Conservation (phyloP, 2,329 filamentous ascomycete species). For the Claviceps spartinae region DNA sequence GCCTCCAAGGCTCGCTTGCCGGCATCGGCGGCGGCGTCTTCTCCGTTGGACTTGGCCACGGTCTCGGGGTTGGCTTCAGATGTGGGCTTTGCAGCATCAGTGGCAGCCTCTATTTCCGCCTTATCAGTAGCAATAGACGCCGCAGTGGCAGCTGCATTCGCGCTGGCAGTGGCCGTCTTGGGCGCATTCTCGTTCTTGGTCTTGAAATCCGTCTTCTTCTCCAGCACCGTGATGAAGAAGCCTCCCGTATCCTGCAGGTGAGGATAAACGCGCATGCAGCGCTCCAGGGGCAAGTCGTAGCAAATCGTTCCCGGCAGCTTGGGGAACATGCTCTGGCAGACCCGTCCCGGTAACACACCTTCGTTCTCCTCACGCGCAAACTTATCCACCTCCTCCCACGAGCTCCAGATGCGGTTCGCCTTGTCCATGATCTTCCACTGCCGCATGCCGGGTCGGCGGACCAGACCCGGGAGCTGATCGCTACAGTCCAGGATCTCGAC, state of each 20-base stretch:
- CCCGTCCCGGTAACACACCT: conserved; percentile 45
- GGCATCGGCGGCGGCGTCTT: conserved; percentile 17
- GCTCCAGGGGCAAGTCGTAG: conserved; percentile 62
- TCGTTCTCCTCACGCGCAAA: conserved; percentile 45
- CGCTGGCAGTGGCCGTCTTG: conserved; percentile 17
- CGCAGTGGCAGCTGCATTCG: conserved; percentile 4
- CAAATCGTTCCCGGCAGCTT: conserved; percentile 37
- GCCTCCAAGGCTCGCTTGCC: conserved; percentile 22
- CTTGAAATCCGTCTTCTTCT: conserved; percentile 80
- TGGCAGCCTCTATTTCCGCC: conserved; percentile 12
- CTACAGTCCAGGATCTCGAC: conserved; percentile 78
- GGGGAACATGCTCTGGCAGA: conserved; percentile 78
- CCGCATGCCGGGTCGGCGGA: conserved; percentile 63
- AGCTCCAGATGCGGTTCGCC: conserved; percentile 61
- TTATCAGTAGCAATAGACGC: conserved; percentile 5
- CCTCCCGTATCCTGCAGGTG: conserved; percentile 93
- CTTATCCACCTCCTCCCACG: conserved; percentile 68
- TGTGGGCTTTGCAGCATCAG: conserved; percentile 10
- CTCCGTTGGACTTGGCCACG: conserved; percentile 9
- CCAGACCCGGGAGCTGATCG: conserved; percentile 60
- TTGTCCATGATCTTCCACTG: conserved; percentile 91
- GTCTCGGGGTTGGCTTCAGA: conserved; percentile 17
- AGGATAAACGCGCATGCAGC: conserved; percentile 87
- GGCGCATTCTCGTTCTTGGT: conserved; percentile 54
- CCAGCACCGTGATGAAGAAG: conserved; percentile 92